Evolutionary conservation across 768 basidiomycete species (phyloP), one percentile per base, ranked within the genome.

Genomic region (Mycena filopes): DNA sequence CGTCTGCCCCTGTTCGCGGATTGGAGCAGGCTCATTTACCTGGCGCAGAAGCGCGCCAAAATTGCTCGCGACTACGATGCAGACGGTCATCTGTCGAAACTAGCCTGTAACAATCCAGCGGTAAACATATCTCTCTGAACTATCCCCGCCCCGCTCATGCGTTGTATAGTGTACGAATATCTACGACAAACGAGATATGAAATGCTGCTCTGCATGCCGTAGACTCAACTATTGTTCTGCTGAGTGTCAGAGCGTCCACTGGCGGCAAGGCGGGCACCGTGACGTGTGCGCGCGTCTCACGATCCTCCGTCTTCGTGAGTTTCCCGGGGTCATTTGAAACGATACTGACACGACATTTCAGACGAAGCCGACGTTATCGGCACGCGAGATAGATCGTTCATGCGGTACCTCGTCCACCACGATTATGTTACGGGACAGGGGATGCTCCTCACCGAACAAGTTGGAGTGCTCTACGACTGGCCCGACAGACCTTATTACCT

Each of bases 311-410:
- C 31, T 53, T 33, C 23, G 50, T 53, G 33, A 53, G 53, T 40
- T 9, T 41, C 5, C 38, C n/a, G 2, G 16, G 21, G 10, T 21
- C 50, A 5, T 23, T n/a, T 3, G 36, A n/a, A 36, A 20, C 33
- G 16, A 16, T 2, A n/a, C 40, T 41, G n/a, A 55, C n/a, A 20
- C 7, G 15, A 21, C n/a, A n/a, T n/a, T 20, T 18, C 10, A 58
- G 45, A 18, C 3, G 10, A 49, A n/a, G 5, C 47, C 16, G 46
- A 58, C 33, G 8, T 18, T 3, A 31, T 58, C 15, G 40, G 18
- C 15, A 36, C 55, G 26, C 55, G 55, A 18, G 55, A 57, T 28
- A 42, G 55, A 20, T 21, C 55, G 21, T 57, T 57, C 31, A 46
- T 57, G 43, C 55, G 43, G 5, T 31, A 31, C 12, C 31, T 57